Evolutionary conservation across 2,329 filamentous ascomycete species (phyloP).

Genomic region (Pseudogymnoascus destructans): DNA sequence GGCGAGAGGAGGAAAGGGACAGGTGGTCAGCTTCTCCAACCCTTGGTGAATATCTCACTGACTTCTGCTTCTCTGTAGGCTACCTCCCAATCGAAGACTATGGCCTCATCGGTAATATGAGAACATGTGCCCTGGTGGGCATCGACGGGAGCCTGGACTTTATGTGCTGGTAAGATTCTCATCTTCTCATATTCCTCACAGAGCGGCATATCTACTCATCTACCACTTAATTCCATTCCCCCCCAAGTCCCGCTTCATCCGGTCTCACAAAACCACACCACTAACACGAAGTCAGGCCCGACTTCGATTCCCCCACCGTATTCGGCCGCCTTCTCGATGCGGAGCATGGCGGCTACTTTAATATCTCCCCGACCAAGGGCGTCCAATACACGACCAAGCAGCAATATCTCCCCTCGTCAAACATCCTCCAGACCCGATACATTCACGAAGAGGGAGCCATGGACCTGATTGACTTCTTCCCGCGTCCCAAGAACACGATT

Average conservation of each 20-base stretch:
- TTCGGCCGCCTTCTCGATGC: constrained; percentile 66
- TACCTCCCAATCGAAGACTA: constrained; percentile 53
- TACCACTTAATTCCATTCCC: neutral
- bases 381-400: constrained; percentile 57
- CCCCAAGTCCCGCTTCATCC: neutral
- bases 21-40: neutral
- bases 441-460: constrained; percentile 64
- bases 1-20: neutral
- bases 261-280: neutral
- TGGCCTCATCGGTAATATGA: constrained; percentile 70
- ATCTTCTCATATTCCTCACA: neutral
- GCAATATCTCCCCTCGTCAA: constrained; percentile 62
- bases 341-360: constrained; percentile 61
- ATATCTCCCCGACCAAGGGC: constrained; percentile 42
- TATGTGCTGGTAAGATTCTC: constrained; percentile 53
- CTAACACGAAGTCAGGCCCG: constrained; percentile 39
- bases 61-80: constrained; percentile 12
- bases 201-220: neutral
- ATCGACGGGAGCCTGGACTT: constrained; percentile 63
- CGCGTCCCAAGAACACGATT: constrained; percentile 47
- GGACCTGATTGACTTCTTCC: constrained; percentile 64
- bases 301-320: constrained; percentile 65
- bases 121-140: constrained; percentile 61
- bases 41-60: neutral
- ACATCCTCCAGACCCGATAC: constrained; percentile 65